Conservation (phyloP, 2,329 filamentous ascomycete genomes). For the Scleromitrula shiraiana region DNA sequence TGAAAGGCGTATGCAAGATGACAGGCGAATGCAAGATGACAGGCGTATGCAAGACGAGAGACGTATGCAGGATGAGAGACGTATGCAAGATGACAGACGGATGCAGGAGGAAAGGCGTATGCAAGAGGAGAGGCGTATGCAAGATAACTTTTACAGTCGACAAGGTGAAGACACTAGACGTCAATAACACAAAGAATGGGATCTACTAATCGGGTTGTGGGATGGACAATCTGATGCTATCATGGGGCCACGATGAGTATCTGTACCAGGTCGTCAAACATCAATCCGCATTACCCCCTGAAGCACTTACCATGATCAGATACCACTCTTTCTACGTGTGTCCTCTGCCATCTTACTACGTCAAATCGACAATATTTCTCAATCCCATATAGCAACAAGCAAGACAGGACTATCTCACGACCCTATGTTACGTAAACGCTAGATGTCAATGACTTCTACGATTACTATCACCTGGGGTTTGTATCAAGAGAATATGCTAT, state of each 20-base stretch:
- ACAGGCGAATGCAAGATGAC: constrained; percentile 1
- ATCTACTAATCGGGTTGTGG: constrained; percentile 77
- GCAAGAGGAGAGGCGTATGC: not conserved
- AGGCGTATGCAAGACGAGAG: constrained; percentile 1
- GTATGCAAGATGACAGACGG: not conserved
- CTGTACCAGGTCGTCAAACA: constrained; percentile 81
- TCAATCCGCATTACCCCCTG: constrained; percentile 68
- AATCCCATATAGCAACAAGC: no score
- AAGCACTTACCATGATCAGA: constrained; percentile 83
- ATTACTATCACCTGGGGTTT: constrained; percentile 61
- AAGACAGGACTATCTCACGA: no score
- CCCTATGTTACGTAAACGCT: no score
- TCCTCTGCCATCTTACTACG: no score
- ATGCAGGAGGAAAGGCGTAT: not conserved
- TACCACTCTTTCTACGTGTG: constrained; percentile 93
- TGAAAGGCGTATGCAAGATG: constrained; percentile 4
- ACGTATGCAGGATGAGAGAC: constrained; percentile 5
- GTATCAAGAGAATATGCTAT: constrained; percentile 74
- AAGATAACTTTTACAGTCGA: not conserved
- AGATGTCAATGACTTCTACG: no score
- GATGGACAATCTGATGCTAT: constrained; percentile 80
- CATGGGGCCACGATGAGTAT: constrained; percentile 86
- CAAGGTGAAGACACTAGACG: not conserved
- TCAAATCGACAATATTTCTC: no score
- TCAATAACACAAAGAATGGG: constrained; percentile 55